phyloP scores from a whole-genome alignment of 2,329 filamentous ascomycete species.

The Pseudomassariella vexata region DNA sequence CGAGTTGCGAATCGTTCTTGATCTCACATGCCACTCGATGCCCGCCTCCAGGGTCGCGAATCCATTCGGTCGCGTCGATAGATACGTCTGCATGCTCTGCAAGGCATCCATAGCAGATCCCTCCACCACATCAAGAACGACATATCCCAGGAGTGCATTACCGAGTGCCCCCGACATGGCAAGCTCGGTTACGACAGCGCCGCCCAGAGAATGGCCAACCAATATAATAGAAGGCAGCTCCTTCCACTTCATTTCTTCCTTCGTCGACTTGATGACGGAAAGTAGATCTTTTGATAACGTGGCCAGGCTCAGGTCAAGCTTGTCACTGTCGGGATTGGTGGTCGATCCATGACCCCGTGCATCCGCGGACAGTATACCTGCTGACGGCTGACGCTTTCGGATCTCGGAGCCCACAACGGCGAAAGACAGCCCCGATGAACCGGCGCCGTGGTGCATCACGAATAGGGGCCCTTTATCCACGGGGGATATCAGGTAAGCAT shows the following conservation, averaged over 20 bases:
- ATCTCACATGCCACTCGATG: constrained; percentile 91
- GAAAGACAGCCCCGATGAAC: constrained; percentile 89
- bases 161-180: constrained; percentile 64
- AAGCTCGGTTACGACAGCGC: constrained; percentile 82
- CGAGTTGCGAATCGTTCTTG: constrained; percentile 77
- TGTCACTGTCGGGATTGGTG: constrained; percentile 35
- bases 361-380: constrained; percentile 80
- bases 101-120: constrained; percentile 93
- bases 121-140: constrained; percentile 91
- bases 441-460: constrained; percentile 90
- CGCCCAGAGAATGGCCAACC: constrained; percentile 88
- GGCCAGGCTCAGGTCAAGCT: constrained; percentile 63
- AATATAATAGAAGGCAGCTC: constrained; percentile 70
- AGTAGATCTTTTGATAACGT: constrained; percentile 70
- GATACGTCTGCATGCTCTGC: constrained; percentile 87
- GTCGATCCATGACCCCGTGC: constrained; percentile 82
- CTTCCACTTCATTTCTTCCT: constrained; percentile 65
- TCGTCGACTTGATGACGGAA: constrained; percentile 62
- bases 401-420: constrained; percentile 75
- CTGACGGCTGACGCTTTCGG: constrained; percentile 66
- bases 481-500: constrained; percentile 85
- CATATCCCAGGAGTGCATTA: constrained; percentile 70
- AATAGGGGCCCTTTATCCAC: constrained; percentile 72
- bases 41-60: constrained; percentile 75
- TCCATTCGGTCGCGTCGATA: constrained; percentile 70